Conservation (phyloP, 2,329 filamentous ascomycete species). For the Sporothrix brunneoviolacea region DNA sequence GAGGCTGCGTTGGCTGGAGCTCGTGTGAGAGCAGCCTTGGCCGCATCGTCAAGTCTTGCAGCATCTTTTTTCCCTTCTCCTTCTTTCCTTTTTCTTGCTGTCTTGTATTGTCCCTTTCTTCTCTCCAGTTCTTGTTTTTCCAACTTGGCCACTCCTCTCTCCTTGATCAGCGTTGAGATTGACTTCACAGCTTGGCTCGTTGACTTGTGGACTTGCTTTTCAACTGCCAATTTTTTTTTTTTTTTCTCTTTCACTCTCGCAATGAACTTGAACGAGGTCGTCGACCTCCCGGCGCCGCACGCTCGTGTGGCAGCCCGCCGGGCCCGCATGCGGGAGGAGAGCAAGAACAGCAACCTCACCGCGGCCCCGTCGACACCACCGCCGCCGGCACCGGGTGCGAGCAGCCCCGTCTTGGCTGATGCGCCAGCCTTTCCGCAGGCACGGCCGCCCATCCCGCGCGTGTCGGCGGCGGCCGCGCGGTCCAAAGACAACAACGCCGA, state of each 20-base stretch:
- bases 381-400: too few relatives aligned
- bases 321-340: neutral
- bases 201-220: too few relatives aligned
- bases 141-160: neutral
- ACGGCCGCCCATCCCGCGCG: slow-evolving; percentile 1
- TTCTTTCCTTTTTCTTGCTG: neutral
- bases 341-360: neutral
- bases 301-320: slow-evolving; percentile 11
- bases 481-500: too few relatives aligned
- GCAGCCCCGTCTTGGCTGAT: too few relatives aligned
- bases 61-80: neutral
- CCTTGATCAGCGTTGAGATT: too few relatives aligned
- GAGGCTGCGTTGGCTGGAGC: too few relatives aligned
- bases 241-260: neutral
- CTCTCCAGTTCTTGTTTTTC: too few relatives aligned
- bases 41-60: too few relatives aligned
- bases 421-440: neutral
- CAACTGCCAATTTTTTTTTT: neutral
- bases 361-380: too few relatives aligned
- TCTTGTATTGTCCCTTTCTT: neutral
- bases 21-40: too few relatives aligned
- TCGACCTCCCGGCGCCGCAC: slow-evolving; percentile 12
- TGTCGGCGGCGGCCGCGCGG: too few relatives aligned
- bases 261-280: slow-evolving; percentile 3
- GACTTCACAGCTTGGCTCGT: too few relatives aligned